Base-by-base conservation (phyloP, 805 yeast genomes). In the Wickerhamomyces ciferrii region DNA sequence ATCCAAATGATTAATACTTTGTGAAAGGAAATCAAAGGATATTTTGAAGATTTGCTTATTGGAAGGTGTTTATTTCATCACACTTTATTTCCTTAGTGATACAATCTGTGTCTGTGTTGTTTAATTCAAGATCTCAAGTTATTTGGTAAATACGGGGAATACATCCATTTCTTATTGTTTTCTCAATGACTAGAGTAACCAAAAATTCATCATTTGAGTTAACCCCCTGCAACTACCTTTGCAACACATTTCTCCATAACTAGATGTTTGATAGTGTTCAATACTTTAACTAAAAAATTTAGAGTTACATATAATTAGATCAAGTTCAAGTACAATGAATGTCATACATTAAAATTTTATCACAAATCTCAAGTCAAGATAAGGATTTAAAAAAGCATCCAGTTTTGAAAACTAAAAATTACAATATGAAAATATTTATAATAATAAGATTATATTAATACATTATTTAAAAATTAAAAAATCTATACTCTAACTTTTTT, bases 211-310 rank as follows among this genome's bases (percentile, higher is more conserved):
- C 67, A 6, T 71, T 70, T 51, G 76, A 72, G 14, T 54, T 72
- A 29, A 71, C 76, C 9, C n/a, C 66, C 68, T 37, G 61, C 71
- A 13, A 71, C 76, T 2, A 67, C 72, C 18, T 69, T 70, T 48
- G 76, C 72, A 43, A 65, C 64, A 9, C 75, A 76, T 0, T 71
- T 67, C 43, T 67, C 63, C 46, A 56, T 71, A 27, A 69, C 74
- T 15, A 57, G 75, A 53, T 57, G 75, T 36, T 53, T 71, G 36
- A 66, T 74, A 4, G 71, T 76, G 0, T 55, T 71, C 41, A 76
- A 71, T 48, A 71, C 70, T 45, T 61, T 71, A 43, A 66, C 74
- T 5, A 58, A n/a, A n/a, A n/a, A n/a, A n/a, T n/a, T n/a, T n/a
- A n/a, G n/a, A n/a, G n/a, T n/a, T n/a, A n/a, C n/a, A n/a, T n/a